These are phyloP conservation scores for Syzygium oleosum DNA, from an alignment of 345 rosid genomes.

Conservation along the genomic window DNA sequence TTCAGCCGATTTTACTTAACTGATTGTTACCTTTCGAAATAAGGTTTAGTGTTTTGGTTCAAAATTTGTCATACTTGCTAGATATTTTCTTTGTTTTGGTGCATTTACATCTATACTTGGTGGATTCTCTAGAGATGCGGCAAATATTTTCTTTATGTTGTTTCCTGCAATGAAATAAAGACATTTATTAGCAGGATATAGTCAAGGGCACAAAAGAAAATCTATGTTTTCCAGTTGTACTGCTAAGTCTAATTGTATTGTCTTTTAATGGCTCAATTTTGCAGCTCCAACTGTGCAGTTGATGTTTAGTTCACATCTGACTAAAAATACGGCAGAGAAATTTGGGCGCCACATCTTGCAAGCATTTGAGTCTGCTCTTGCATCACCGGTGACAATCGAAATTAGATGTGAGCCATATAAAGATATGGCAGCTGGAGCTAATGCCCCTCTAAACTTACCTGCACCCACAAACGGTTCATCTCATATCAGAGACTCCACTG, in stretches of 20 bases:
- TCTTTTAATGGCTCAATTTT: background rate
- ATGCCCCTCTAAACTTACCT: slow-evolving; percentile 28
- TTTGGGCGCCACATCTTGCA: slow-evolving; percentile 47
- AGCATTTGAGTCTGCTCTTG: slow-evolving; percentile 84
- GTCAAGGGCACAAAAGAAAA: background rate
- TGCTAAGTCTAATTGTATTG: background rate
- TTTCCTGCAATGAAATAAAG: background rate
- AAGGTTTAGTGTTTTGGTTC: background rate
- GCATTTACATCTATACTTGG: background rate
- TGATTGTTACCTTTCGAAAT: background rate
- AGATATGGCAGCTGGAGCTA: slow-evolving; percentile 21
- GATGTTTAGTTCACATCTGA: slow-evolving; percentile 53
- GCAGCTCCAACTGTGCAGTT: slow-evolving; percentile 91
- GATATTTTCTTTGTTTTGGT: background rate
- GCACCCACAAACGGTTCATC: slow-evolving; percentile 29
- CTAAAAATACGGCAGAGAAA: slow-evolving; percentile 65
- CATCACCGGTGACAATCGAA: slow-evolving; percentile 70
- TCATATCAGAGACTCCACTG: slow-evolving; percentile 7
- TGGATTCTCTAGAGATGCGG: background rate
- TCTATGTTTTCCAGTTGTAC: background rate
- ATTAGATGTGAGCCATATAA: slow-evolving; percentile 56
- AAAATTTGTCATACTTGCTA: background rate
- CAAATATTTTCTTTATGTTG: background rate
- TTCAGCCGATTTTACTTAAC: background rate
- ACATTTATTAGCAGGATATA: background rate